A percentile compares a stretch with the other conserved stretches of the same genome.
phyloP scores from a whole-genome alignment of 495 filamentous ascomycete species.

The Jackrogersella minutella region DNA sequence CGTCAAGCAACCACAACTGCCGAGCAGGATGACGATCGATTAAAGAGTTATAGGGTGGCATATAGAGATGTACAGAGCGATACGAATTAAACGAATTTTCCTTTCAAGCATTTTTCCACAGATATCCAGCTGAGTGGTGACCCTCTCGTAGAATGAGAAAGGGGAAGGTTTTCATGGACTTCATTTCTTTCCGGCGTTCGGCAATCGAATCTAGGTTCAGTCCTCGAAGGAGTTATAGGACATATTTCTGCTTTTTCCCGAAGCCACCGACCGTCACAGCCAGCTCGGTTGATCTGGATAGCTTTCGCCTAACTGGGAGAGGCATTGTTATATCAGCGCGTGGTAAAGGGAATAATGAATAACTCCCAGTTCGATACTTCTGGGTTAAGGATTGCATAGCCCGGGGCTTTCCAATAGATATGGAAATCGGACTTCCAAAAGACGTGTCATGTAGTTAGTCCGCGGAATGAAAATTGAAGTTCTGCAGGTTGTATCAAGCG shows the following conservation, averaged over 20 bases:
- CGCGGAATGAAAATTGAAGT: constrained; percentile 20
- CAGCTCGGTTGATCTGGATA: constrained; percentile 28
- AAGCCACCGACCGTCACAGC: neutral
- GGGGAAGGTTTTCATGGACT: constrained; percentile 18
- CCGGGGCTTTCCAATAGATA: constrained; percentile 10
- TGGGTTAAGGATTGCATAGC: constrained; percentile 15
- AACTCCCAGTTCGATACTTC: constrained; percentile 10
- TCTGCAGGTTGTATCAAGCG: constrained; percentile 7
- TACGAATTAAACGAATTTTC: constrained; percentile 45
- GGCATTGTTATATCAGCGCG: constrained; percentile 4
- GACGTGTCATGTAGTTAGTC: constrained; percentile 22
- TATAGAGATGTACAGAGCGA: constrained; percentile 47
- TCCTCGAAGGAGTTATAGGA: constrained; percentile 30
- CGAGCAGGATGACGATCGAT: constrained; percentile 90
- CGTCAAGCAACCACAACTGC: constrained; percentile 64
- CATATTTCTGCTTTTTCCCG: neutral
- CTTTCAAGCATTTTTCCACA: constrained; percentile 39
- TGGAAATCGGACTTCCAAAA: constrained; percentile 6
- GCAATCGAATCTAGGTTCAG: constrained; percentile 26
- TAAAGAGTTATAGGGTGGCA: constrained; percentile 48
- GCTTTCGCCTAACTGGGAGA: constrained; percentile 15
- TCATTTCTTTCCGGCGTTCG: constrained; percentile 29
- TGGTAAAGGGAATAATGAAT: constrained; percentile 4
- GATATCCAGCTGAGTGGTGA: constrained; percentile 38
- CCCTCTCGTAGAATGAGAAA: constrained; percentile 24